Evolutionary conservation across 2,329 filamentous ascomycete genomes (phyloP).

Genomic region (Colletotrichum gigasporum): DNA sequence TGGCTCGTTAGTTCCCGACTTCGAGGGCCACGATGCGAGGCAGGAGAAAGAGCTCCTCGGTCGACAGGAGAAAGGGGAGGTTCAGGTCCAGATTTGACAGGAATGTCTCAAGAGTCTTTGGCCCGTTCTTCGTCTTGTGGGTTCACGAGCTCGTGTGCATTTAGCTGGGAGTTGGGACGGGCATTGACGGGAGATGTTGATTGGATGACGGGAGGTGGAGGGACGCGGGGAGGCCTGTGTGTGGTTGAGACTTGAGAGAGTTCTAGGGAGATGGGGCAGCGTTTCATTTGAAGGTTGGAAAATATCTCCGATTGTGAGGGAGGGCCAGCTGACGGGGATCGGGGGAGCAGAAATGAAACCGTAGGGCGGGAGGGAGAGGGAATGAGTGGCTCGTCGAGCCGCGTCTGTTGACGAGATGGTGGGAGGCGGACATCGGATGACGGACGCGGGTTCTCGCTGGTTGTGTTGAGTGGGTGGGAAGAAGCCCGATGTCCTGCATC

Average conservation of each 20-base stretch:
- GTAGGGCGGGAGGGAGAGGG: slow-evolving; percentile 8
- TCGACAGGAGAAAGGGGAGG: neutral
- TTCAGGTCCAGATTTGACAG: neutral
- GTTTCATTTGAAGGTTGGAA: slow-evolving; percentile 26
- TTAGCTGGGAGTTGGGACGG: neutral
- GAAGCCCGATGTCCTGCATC: neutral
- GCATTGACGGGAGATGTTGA: neutral
- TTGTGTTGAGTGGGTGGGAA: neutral
- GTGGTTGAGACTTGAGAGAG: slow-evolving; percentile 11
- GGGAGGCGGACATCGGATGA: slow-evolving; percentile 23
- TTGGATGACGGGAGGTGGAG: slow-evolving; percentile 13
- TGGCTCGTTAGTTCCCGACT: too few species aligned
- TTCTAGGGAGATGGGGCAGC: slow-evolving; percentile 9
- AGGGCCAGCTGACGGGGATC: slow-evolving; percentile 26
- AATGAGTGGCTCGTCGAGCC: slow-evolving; percentile 21
- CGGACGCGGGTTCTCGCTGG: neutral
- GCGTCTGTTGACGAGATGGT: slow-evolving; percentile 6
- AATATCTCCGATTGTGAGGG: slow-evolving; percentile 8
- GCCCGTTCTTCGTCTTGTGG: neutral
- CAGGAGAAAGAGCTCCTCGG: too few species aligned
- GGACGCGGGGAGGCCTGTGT: slow-evolving; percentile 10
- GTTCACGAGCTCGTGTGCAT: neutral
- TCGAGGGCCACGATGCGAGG: too few species aligned
- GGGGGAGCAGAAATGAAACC: slow-evolving; percentile 21
- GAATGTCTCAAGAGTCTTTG: neutral